Base-by-base conservation (phyloP, 495 filamentous ascomycete species). In the Aspergillus olivimuriae region DNA sequence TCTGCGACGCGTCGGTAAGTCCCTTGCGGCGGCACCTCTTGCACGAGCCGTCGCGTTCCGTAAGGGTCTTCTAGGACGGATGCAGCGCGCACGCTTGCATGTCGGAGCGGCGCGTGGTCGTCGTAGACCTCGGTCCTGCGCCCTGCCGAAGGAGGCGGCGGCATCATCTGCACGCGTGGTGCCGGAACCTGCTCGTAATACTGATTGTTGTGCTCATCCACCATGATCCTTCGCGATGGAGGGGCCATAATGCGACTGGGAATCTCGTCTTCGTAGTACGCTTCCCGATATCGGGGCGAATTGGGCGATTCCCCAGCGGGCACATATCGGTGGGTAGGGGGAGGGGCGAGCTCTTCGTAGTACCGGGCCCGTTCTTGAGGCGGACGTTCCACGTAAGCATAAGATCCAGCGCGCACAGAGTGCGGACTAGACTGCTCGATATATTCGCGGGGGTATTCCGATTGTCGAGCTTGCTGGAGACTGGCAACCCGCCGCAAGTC, bases 131-230 rank as follows among this genome's bases (percentile, higher is more conserved):
- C 65, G 45, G 35, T 33, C 34, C 57, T 54, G 16, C 57, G 51
- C 30, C 63, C 41, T 39, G 58, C 69, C 53, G 48, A 56, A 4
- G 68, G 55, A n/a, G 75, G 67, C 19, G 75, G 75, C 15, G 77
- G 74, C 34, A 77, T 65, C n/a, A 68, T 58, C 28, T 77, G 75
- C 16, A 60, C 24, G 34, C 62, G 53, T 2, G 65, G 56, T 12
- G 65, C 59, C 16, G 75, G 62, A 15, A 75, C 55, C 5, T 80
- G 72, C 56, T 85, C 83, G 36, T 83, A 64, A 51, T 82, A 90
- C 53, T 85, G 73, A 44, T 80, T 80, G 17, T 85, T 85, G 61
- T 76, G 78, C 41, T 82, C 75, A 57, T 88, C 84, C 35, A 89
- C 64, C 34, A 87, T 63, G 44, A 87, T 78, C 37, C 84, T 76